Base-by-base conservation (phyloP, 2,329 filamentous ascomycete species). In the Samsoniella hepiali region DNA sequence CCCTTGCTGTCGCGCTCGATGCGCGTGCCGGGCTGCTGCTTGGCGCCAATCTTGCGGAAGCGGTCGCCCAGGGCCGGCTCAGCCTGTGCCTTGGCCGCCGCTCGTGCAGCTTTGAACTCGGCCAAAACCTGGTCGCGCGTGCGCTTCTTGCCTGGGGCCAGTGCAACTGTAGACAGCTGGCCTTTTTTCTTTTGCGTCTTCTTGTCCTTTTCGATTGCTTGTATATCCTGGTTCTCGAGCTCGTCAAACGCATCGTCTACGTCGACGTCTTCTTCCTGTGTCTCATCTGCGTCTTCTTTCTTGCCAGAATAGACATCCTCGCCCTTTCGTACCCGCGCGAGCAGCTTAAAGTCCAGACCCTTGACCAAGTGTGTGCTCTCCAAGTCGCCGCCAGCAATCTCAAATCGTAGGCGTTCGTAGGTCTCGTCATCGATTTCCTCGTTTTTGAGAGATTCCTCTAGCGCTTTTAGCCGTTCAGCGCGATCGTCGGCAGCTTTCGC, bases 331-430 rank as follows among this genome's bases (percentile, higher is more conserved):
- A 90, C 82, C 68, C 88, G 82, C 73, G 90, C 85, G 34, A 93
- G 78, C 13, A 98, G 79, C 74, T 90, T 90, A 73, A 92, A 90
- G 76, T 99, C 95, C 57, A 99, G 77, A 0, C 95, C 95, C 73
- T 97, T 98, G 55, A 98, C 89, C 67, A 97, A 77, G 80, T 97
- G 92, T 15, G 93, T 96, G 69, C 87, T 91, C 15, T 80, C 80
- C 29, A 93, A 77, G 73, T 96, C 90, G 8, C 93, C 94, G 3
- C 93, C 93, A 1, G 91, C 85, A 62, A 97, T 91, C 69, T 96
- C 85, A 66, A 85, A 84, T 40, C 90, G 82, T 47, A 94, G 75
- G 69, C 84, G 87, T 69, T 94, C 88, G 73, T 96, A 97, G 0
- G 88, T 92, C 56, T 83, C 84, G 68, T 87, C 84, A 68, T 96